phyloP scores from a whole-genome alignment of 768 basidiomycete genomes.

The Boletus sensibilis region DNA sequence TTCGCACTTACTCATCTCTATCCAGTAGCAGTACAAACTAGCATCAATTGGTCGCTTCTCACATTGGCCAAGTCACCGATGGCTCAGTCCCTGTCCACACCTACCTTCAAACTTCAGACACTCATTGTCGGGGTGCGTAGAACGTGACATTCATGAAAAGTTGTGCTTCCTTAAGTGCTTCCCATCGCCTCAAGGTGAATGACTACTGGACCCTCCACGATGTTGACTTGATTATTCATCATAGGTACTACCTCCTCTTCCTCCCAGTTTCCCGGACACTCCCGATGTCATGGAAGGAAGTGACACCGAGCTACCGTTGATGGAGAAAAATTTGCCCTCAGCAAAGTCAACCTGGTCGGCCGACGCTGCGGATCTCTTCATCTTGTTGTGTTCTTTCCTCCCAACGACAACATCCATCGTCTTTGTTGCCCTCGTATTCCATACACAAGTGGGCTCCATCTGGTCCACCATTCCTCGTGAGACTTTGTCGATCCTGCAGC shows the following conservation, averaged over 20 bases:
- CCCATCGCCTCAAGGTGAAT: not conserved
- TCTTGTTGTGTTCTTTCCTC: slow-evolving; percentile 6
- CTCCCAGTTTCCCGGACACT: not conserved
- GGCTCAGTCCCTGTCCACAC: not conserved
- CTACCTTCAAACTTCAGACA: not conserved
- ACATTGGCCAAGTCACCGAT: not conserved
- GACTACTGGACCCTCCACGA: not conserved
- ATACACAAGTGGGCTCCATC: not conserved
- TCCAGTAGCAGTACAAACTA: too few species aligned
- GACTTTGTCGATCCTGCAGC: slow-evolving; percentile 5
- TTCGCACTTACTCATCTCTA: not conserved
- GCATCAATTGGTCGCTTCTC: not conserved
- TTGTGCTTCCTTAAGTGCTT: not conserved
- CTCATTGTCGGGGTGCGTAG: too few species aligned
- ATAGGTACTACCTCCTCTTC: not conserved
- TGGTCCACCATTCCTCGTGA: not conserved
- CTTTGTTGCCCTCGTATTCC: slow-evolving; percentile 6
- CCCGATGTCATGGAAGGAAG: not conserved
- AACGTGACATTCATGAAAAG: not conserved
- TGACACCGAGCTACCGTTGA: not conserved
- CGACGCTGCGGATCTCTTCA: slow-evolving; percentile 8
- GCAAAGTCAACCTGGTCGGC: not conserved
- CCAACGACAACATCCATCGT: slow-evolving; percentile 1
- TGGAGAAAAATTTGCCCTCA: not conserved
- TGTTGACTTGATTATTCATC: not conserved